Percentiles rank a stretch among this genome's conserved stretches.
These are phyloP conservation scores for Ceratopteris richardii DNA, from an alignment of 75 land plant genomes.

Conservation along the genomic window DNA sequence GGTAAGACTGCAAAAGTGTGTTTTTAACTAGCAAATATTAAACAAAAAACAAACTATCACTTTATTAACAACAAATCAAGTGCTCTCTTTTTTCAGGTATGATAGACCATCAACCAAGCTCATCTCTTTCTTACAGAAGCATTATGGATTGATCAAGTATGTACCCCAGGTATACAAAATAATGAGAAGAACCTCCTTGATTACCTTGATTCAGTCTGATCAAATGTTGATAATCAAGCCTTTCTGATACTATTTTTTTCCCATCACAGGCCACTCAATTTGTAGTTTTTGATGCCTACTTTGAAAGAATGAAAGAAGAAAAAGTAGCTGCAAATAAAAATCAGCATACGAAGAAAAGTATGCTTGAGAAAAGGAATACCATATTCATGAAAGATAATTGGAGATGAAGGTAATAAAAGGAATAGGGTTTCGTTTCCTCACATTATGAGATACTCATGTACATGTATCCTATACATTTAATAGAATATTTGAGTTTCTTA, in stretches of 20 bases:
- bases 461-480: too few species aligned
- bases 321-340: too few species aligned
- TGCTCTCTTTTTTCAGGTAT: slow-evolving; percentile 15
- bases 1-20: slow-evolving; percentile 8
- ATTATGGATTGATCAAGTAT: slow-evolving; percentile 19
- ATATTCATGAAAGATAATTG: too few species aligned
- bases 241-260: background rate
- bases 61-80: background rate
- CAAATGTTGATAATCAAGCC: background rate
- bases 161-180: slow-evolving; percentile 13
- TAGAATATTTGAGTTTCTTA: too few species aligned
- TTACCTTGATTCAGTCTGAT: background rate
- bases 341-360: too few species aligned
- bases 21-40: background rate
- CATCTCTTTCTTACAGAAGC: slow-evolving; percentile 23
- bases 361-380: too few species aligned
- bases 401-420: too few species aligned
- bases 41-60: background rate
- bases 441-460: too few species aligned
- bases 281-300: slow-evolving; percentile 33
- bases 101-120: slow-evolving; percentile 30
- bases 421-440: too few species aligned
- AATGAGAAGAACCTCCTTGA: background rate
- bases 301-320: too few species aligned
- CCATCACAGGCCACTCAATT: slow-evolving; percentile 27